phyloP scores from a whole-genome alignment of 202 grass and related monocot species.

The Saccharum hybrid region DNA sequence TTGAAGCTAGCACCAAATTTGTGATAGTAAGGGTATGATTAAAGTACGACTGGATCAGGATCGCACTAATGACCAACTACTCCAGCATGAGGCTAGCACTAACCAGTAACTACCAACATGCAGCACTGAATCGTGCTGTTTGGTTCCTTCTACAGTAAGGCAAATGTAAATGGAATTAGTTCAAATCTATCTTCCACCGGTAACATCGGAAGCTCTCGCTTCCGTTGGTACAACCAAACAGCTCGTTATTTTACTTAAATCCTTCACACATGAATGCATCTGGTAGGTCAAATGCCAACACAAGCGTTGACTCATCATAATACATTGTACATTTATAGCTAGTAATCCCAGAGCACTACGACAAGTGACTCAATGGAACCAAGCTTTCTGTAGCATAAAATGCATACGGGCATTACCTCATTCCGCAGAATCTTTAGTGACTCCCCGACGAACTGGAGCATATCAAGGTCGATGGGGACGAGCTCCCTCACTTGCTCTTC shows the following conservation, averaged over 20 bases:
- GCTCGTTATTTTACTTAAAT: neutral
- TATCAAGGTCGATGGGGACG: slow-evolving; percentile 77
- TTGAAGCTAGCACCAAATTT: slow-evolving; percentile 1
- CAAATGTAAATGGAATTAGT: too few species aligned
- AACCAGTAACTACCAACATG: slow-evolving; percentile 14
- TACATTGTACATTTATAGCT: slow-evolving; percentile 11
- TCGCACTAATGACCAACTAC: neutral
- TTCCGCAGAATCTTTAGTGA: slow-evolving; percentile 80
- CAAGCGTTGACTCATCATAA: neutral
- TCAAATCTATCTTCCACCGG: too few species aligned
- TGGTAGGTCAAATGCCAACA: neutral
- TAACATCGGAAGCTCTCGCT: too few species aligned
- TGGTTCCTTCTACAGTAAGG: too few species aligned
- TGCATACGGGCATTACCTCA: slow-evolving; percentile 61
- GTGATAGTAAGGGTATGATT: neutral
- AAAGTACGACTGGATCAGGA: neutral
- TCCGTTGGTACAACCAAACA: too few species aligned
- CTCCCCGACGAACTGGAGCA: slow-evolving; percentile 92
- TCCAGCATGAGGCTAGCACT: neutral
- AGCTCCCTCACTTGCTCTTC: slow-evolving; percentile 72
- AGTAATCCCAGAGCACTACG: neutral
- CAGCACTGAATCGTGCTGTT: neutral
- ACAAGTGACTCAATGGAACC: neutral
- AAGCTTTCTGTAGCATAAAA: slow-evolving; percentile 12
- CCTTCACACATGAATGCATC: neutral